Conservation (phyloP, 805 yeast species). For the Isabelozyma pseudorhagii region DNA sequence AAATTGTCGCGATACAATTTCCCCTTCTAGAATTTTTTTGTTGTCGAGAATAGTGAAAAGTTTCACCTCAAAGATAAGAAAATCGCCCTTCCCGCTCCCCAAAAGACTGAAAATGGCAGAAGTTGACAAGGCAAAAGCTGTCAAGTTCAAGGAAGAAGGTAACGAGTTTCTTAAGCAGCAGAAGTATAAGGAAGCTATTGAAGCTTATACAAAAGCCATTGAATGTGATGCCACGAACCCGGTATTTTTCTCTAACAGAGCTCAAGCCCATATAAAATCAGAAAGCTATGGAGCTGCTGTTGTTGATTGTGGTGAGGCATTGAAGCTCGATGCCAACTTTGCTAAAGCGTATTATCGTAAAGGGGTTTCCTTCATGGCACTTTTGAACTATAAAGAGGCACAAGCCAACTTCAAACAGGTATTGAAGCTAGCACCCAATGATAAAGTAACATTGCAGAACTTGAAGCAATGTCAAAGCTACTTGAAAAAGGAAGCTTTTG, state of each 20-base stretch:
- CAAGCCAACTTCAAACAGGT: conserved; percentile 65
- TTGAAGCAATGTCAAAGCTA: conserved; percentile 61
- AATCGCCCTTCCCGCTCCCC: no score
- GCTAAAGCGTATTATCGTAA: conserved; percentile 83
- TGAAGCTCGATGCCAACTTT: conserved; percentile 62
- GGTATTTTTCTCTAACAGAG: conserved; percentile 77
- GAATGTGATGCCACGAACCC: conserved; percentile 57
- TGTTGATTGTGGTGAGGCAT: conserved; percentile 70
- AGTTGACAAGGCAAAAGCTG: conserved; percentile 32
- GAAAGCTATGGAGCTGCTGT: conserved; percentile 88
- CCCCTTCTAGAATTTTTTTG: background rate
- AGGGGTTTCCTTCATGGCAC: conserved; percentile 77
- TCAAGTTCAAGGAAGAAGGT: conserved; percentile 63
- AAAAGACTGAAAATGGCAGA: background rate
- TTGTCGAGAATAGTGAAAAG: background rate
- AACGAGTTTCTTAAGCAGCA: conserved; percentile 69
- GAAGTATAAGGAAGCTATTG: conserved; percentile 62
- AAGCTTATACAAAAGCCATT: conserved; percentile 71
- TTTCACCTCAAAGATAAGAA: background rate
- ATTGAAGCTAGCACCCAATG: conserved; percentile 61
- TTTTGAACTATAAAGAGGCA: conserved; percentile 73
- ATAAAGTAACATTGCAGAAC: conserved; percentile 61
- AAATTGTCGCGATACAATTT: background rate
- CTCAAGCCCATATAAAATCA: conserved; percentile 80
- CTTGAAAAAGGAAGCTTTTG: conserved; percentile 74